Evolutionary conservation across 768 basidiomycete species (phyloP).

Genomic region (Artomyces pyxidatus): DNA sequence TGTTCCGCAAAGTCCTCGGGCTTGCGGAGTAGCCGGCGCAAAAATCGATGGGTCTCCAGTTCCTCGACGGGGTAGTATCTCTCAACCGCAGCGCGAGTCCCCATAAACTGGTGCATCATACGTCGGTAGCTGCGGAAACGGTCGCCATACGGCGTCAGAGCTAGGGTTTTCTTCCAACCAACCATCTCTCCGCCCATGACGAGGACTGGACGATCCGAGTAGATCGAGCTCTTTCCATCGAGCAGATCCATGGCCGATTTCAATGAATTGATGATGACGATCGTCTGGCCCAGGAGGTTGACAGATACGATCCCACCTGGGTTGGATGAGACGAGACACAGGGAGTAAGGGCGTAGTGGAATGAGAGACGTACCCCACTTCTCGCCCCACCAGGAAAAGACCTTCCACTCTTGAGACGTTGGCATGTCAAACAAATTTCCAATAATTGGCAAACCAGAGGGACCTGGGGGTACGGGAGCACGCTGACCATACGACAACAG

Average conservation of each 20-base stretch:
- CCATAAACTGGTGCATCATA: constrained; percentile 1
- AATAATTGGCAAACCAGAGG: too few species aligned
- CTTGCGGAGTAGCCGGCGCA: neutral
- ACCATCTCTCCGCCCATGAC: constrained; percentile 1
- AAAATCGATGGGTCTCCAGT: constrained; percentile 1
- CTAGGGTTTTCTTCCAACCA: constrained; percentile 1
- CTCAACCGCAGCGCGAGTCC: constrained; percentile 1
- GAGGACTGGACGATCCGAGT: constrained; percentile 11
- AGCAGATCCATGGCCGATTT: constrained; percentile 12
- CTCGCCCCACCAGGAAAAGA: too few species aligned
- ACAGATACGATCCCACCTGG: neutral
- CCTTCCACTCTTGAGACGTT: too few species aligned
- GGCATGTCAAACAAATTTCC: too few species aligned
- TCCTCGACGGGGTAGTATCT: neutral
- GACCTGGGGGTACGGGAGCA: too few species aligned
- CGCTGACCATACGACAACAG: too few species aligned
- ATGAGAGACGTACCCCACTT: too few species aligned
- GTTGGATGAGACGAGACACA: too few species aligned
- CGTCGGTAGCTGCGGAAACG: neutral
- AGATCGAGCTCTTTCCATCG: constrained; percentile 13
- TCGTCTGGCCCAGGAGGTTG: neutral
- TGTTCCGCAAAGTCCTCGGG: constrained; percentile 5
- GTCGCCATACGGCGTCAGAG: constrained; percentile 3
- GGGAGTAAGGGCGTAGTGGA: too few species aligned
- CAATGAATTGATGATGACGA: neutral